Evolutionary conservation across 2,329 filamentous ascomycete genomes (phyloP).

Genomic region (Tolypocladium ophioglossoides): DNA sequence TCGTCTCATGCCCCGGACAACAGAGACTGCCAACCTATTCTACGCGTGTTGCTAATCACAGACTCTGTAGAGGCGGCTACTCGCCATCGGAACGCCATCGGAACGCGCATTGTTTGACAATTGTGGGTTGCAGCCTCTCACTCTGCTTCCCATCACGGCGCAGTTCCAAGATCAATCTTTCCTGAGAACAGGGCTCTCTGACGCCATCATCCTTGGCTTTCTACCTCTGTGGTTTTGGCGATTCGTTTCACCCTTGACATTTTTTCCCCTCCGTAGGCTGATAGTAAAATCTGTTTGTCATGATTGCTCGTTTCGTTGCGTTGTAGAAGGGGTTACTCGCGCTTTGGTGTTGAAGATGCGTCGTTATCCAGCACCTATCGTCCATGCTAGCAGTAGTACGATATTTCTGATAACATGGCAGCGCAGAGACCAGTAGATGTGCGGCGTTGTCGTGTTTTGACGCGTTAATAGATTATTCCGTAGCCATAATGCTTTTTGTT

Average conservation of each 20-base stretch:
- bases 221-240: slow-evolving; percentile 36
- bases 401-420: background rate
- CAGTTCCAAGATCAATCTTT: slow-evolving; percentile 43
- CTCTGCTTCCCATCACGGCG: slow-evolving; percentile 44
- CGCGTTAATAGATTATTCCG: no score
- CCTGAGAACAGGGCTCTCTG: slow-evolving; percentile 45
- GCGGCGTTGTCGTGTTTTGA: no score
- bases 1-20: background rate
- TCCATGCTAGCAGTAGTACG: background rate
- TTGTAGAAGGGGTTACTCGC: no score
- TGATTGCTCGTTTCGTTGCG: background rate
- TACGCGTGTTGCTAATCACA: background rate
- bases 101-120: slow-evolving; percentile 33
- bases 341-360: background rate
- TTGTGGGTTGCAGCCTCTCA: slow-evolving; percentile 39
- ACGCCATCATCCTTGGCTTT: slow-evolving; percentile 28
- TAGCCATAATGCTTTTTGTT: no score
- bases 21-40: background rate
- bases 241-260: slow-evolving; percentile 58
- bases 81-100: slow-evolving; percentile 12
- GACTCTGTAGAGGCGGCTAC: background rate
- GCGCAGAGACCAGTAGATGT: background rate
- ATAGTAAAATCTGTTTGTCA: background rate
- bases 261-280: background rate
- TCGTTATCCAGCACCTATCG: background rate